Base-by-base conservation (phyloP, 164 flowering plant genomes). In the Berberis vulgaris region DNA sequence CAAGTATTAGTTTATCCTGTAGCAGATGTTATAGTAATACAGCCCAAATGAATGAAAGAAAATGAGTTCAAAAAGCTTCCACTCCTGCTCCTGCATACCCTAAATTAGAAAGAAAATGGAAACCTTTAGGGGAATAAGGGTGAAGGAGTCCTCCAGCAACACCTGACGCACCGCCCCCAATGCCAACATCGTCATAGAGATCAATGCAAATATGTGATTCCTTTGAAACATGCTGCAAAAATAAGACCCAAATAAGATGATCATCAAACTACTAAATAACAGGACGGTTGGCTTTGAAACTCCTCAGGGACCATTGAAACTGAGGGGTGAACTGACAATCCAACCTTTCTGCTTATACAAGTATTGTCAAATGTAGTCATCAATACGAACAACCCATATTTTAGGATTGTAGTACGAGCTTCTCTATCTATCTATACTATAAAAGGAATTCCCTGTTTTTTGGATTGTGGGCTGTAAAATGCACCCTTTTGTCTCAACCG, bases 111-210 rank as follows among this genome's bases (percentile, higher is more conserved):
- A 59, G 5, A 64, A 54, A 69, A 12, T 43, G 7, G 57, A 26
- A 6, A 91, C 99, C 97, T 87, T 91, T 94, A 49, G 99, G 99
- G 43, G 96, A 85, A 76, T 91, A 94, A 63, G 99, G 99, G 50
- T 94, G 99, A 60, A 94, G 77, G 4, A 94, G 90, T 61, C 97
- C 99, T 57, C 99, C 99, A 56, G 99, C 73, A 54, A 94, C 83
- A 42, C 99, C 99, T 38, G 99, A 91, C 2, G 97, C 99, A 66
- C 99, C 99, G 40, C 99, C 97, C 4, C 96, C 99, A 58, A 94
- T 79, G 10, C 97, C 97, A 49, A 70, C 69, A 72, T 95, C 97
- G 80, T 95, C 97, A 67, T 81, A 91, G 38, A 91, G 66, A 64
- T 95, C 96, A 64, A 95, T 72, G 54, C 72, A 45, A 6, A 89